Percentiles rank a stretch among this genome's conserved stretches.
Conservation (phyloP, 2,329 filamentous ascomycete genomes). For the Aspergillus terreus region DNA sequence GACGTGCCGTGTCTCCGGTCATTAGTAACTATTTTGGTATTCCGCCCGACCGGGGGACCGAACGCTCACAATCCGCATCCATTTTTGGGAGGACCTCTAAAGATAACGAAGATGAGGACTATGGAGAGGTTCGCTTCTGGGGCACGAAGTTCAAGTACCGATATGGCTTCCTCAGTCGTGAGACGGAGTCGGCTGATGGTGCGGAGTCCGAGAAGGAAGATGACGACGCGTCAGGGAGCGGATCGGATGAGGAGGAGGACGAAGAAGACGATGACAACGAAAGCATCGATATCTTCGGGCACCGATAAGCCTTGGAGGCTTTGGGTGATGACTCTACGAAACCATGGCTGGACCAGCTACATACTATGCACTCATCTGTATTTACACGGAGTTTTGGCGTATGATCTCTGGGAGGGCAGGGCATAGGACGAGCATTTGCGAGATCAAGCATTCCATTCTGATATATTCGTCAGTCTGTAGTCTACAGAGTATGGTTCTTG, state of each 20-base stretch:
- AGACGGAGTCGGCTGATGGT: constrained; percentile 22
- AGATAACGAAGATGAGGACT: constrained; percentile 43
- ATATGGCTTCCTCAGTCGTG: constrained; percentile 33
- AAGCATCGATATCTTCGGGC: constrained; percentile 51
- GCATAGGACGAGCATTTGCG: too few species aligned
- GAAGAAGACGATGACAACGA: constrained; percentile 49
- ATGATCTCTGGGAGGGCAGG: background rate
- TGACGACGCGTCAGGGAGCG: constrained; percentile 13
- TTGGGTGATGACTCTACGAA: background rate
- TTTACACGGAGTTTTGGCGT: background rate
- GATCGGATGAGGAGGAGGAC: constrained; percentile 24
- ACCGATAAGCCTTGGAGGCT: constrained; percentile 37
- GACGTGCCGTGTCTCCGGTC: constrained; percentile 39
- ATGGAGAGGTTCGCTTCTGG: constrained; percentile 60
- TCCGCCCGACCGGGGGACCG: constrained; percentile 30
- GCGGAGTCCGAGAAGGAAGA: constrained; percentile 18
- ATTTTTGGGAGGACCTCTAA: constrained; percentile 22
- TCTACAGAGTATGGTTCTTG: background rate
- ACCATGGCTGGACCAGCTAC: background rate
- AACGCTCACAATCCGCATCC: constrained; percentile 26
- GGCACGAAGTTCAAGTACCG: constrained; percentile 44
- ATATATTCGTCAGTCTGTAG: too few species aligned
- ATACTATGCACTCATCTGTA: background rate
- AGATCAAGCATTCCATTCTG: too few species aligned
- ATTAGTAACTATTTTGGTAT: constrained; percentile 46